These are phyloP conservation scores for Lasiosphaeria ovina DNA, from an alignment of 495 filamentous ascomycete genomes.

Conservation along the genomic window DNA sequence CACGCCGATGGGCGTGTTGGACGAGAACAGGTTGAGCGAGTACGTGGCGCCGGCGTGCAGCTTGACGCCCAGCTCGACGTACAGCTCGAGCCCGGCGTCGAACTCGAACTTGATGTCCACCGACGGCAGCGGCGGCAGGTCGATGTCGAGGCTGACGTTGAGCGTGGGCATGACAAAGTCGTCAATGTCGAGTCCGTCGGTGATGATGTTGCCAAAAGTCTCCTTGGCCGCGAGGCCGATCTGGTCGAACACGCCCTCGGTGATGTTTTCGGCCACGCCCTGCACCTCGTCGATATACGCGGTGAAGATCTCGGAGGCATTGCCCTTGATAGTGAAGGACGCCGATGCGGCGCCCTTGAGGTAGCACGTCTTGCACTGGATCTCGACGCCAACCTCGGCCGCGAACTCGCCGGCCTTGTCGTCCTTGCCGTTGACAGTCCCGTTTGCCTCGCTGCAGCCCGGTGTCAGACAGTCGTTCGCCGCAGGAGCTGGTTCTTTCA, in stretches of 20 bases:
- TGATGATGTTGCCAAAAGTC: not conserved
- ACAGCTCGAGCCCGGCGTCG: conserved; percentile 49
- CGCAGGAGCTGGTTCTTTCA: not conserved
- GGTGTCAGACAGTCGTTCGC: not conserved
- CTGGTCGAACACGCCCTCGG: conserved; percentile 24
- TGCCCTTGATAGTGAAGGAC: conserved; percentile 38
- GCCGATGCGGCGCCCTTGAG: conserved; percentile 47
- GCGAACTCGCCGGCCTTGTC: not conserved
- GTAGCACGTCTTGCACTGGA: conserved; percentile 52
- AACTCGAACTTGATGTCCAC: conserved; percentile 47
- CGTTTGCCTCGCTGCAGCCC: not conserved
- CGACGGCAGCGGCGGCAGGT: conserved; percentile 42
- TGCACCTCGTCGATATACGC: conserved; percentile 20
- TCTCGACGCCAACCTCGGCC: conserved; percentile 26
- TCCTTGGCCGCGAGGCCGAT: conserved; percentile 24
- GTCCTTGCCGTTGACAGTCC: not conserved
- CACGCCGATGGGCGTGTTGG: conserved; percentile 44
- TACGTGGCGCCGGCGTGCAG: conserved; percentile 45
- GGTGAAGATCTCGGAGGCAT: conserved; percentile 34
- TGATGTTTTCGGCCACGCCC: conserved; percentile 32
- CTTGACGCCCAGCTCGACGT: conserved; percentile 47
- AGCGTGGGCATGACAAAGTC: conserved; percentile 40
- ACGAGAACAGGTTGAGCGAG: conserved; percentile 46
- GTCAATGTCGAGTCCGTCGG: conserved; percentile 30
- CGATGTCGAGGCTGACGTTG: conserved; percentile 33